A percentile compares a stretch with the other conserved stretches of the same genome.
These are phyloP conservation scores for Diaporthe longicolla DNA, from an alignment of 2,329 filamentous ascomycete genomes.

Conservation along the genomic window DNA sequence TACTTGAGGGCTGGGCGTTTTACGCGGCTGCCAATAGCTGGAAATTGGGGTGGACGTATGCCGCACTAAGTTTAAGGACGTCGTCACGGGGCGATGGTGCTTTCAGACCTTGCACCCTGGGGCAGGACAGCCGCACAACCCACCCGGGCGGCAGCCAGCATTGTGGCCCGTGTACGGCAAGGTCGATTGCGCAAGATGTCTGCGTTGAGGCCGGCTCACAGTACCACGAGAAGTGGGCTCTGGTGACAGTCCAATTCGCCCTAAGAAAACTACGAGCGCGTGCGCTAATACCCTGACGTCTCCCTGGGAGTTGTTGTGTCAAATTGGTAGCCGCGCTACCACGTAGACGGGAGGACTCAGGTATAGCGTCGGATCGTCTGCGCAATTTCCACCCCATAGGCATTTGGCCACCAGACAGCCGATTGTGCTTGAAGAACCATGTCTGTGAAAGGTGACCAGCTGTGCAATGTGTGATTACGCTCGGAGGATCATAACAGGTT, in stretches of 20 bases:
- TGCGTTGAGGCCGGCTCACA: conserved; percentile 21
- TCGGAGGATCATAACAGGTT: conserved; percentile 4
- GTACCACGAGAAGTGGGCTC: conserved; percentile 7
- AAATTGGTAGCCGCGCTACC: conserved; percentile 24
- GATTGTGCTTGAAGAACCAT: conserved; percentile 4
- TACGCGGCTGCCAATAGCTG: background rate
- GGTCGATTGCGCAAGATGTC: conserved; percentile 19
- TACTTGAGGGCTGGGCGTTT: background rate
- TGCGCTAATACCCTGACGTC: conserved; percentile 7
- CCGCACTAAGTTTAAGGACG: background rate
- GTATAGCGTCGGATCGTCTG: background rate
- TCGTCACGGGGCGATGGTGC: conserved; percentile 1
- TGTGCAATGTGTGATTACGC: conserved; percentile 26
- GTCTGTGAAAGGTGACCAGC: conserved; percentile 5
- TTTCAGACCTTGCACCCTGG: conserved; percentile 13
- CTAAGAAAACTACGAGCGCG: background rate
- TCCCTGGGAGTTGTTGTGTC: conserved; percentile 13
- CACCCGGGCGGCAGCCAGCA: conserved; percentile 19
- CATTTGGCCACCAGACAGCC: conserved; percentile 21
- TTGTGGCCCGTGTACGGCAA: conserved; percentile 20
- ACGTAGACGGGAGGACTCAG: background rate
- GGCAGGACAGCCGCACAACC: conserved; percentile 4
- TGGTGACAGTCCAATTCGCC: background rate
- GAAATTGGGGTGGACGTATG: background rate
- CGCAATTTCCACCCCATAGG: background rate